Conservation (phyloP, 140 eudicot species). For the Erigeron philadelphicus region DNA sequence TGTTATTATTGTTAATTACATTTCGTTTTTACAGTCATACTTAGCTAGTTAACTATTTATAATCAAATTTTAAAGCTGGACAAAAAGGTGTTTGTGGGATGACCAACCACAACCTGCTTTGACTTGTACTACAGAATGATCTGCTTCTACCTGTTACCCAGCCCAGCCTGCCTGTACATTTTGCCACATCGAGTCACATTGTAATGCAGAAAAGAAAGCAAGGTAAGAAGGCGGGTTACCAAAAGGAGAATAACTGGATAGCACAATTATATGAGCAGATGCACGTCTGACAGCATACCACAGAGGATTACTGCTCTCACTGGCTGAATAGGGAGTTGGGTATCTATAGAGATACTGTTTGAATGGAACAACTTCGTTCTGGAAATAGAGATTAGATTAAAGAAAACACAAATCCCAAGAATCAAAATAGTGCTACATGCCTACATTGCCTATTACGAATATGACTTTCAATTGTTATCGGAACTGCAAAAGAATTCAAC, state of each 20-base stretch:
- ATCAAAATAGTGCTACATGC: not conserved
- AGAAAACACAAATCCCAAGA: not conserved
- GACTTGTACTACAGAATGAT: not conserved
- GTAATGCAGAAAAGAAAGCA: not conserved
- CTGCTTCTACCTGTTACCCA: not conserved
- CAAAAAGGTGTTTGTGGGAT: not conserved
- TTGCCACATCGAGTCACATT: not conserved
- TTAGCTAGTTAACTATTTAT: not conserved
- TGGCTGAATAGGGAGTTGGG: conserved; percentile 71
- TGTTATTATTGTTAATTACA: not conserved
- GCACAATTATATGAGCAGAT: conserved; percentile 89
- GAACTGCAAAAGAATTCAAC: not conserved
- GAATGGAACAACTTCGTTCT: conserved; percentile 82
- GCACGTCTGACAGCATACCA: conserved; percentile 96
- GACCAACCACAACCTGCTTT: not conserved
- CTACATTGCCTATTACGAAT: not conserved
- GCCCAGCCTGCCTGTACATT: not conserved
- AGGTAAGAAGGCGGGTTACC: conserved; percentile 44
- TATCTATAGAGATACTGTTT: conserved; percentile 80
- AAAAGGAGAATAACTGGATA: conserved; percentile 90
- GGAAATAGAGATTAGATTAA: conserved; percentile 15
- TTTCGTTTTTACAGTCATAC: not conserved
- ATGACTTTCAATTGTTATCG: not conserved
- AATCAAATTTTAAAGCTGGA: not conserved
- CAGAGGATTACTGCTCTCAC: conserved; percentile 75